A percentile compares a stretch with the other conserved stretches of the same genome.
phyloP scores from a whole-genome alignment of 768 basidiomycete species.

The Russula ochroleuca region DNA sequence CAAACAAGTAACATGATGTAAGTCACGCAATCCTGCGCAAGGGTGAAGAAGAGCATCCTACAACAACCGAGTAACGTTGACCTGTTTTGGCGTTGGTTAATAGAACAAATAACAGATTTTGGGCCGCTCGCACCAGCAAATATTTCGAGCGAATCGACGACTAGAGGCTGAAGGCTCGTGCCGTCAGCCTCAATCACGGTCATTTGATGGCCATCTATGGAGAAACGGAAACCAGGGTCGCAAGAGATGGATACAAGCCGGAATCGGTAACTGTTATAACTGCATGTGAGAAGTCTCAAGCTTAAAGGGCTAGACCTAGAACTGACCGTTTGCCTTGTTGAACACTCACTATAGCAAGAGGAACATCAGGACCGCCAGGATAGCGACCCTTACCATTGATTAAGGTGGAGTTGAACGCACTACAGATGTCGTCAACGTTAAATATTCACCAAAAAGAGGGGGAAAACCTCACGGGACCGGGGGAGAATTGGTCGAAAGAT shows the following conservation, averaged over 20 bases:
- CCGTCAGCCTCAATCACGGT: slow-evolving; percentile 45
- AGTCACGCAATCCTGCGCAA: background rate
- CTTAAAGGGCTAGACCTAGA: background rate
- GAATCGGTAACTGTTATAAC: slow-evolving; percentile 24
- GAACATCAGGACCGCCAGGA: slow-evolving; percentile 16
- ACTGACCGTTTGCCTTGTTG: slow-evolving; percentile 14
- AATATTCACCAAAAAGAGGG: no score
- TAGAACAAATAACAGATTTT: background rate
- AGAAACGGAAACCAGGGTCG: slow-evolving; percentile 39
- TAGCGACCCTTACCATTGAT: slow-evolving; percentile 50
- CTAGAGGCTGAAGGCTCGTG: slow-evolving; percentile 33
- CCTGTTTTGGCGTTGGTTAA: slow-evolving; percentile 2
- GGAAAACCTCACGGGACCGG: background rate
- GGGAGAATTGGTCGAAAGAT: slow-evolving; percentile 1
- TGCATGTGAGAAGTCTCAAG: background rate
- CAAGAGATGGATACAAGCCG: slow-evolving; percentile 28
- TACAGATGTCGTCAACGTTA: background rate
- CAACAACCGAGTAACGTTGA: slow-evolving; percentile 32
- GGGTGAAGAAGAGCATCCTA: slow-evolving; percentile 12
- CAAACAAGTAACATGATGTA: no score
- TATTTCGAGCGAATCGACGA: slow-evolving; percentile 42
- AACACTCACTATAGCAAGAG: slow-evolving; percentile 24
- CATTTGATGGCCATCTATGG: slow-evolving; percentile 39
- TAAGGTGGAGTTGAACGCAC: slow-evolving; percentile 36
- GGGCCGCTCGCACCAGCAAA: slow-evolving; percentile 35